Evolutionary conservation across 768 basidiomycete species (phyloP).

Genomic region (Hypholoma fasciculare): DNA sequence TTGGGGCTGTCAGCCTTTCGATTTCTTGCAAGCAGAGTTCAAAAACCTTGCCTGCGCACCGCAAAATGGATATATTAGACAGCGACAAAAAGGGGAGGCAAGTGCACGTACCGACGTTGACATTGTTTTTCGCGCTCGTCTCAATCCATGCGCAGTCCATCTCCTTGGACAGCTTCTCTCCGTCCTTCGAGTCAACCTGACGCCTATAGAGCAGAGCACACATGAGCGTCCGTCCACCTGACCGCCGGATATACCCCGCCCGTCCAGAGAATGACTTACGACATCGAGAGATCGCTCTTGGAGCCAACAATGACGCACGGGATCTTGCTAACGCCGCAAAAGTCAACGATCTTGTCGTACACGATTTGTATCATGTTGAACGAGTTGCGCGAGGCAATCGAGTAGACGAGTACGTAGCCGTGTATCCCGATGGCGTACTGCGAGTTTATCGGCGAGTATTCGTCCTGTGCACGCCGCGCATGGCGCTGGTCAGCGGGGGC

Average conservation of each 20-base stretch:
- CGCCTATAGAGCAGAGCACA: slow-evolving; percentile 39
- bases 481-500: not conserved
- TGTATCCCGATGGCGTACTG: slow-evolving; percentile 97
- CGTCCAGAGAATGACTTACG: slow-evolving; percentile 23
- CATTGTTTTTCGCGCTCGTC: slow-evolving; percentile 83
- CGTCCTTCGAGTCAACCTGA: slow-evolving; percentile 76
- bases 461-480: slow-evolving; percentile 51
- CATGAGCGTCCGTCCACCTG: not conserved
- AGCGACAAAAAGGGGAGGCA: not conserved
- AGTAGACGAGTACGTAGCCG: slow-evolving; percentile 96
- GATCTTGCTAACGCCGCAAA: slow-evolving; percentile 81
- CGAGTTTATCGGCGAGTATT: slow-evolving; percentile 90
- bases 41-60: slow-evolving; percentile 69
- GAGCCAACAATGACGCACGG: slow-evolving; percentile 95
- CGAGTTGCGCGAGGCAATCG: slow-evolving; percentile 83
- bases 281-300: slow-evolving; percentile 70
- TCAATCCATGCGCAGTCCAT: slow-evolving; percentile 83
- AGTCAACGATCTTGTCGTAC: slow-evolving; percentile 95
- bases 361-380: slow-evolving; percentile 96
- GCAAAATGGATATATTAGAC: not conserved
- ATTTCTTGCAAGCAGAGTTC: slow-evolving; percentile 84
- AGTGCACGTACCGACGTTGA: slow-evolving; percentile 78
- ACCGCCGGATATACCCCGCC: not conserved
- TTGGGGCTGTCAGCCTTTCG: slow-evolving; percentile 67
- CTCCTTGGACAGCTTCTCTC: slow-evolving; percentile 68